Conservation (phyloP, 164 flowering plant species). For the Cinnamomum chago region DNA sequence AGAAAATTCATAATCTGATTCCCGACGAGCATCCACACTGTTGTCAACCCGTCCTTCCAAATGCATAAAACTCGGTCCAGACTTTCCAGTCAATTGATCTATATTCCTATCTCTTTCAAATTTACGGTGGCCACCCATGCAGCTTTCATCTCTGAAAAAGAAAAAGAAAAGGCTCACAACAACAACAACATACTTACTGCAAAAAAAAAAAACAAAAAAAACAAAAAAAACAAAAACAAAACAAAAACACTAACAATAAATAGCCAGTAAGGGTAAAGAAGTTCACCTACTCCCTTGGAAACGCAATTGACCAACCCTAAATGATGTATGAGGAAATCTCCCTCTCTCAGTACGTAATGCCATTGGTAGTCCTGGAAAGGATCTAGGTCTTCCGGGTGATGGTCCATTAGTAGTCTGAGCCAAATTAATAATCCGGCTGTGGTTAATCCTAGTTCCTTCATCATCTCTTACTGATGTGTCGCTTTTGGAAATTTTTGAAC, state of each 20-base stretch:
- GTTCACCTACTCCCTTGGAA: slow-evolving; percentile 52
- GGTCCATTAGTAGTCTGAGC: slow-evolving; percentile 32
- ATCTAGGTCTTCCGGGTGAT: slow-evolving; percentile 26
- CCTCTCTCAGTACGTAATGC: slow-evolving; percentile 36
- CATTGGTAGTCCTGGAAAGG: slow-evolving; percentile 28
- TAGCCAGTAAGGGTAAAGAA: not conserved
- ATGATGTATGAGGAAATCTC: slow-evolving; percentile 25
- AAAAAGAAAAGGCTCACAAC: slow-evolving; percentile 1
- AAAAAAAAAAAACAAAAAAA: not conserved
- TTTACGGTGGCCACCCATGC: slow-evolving; percentile 27
- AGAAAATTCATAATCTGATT: slow-evolving; percentile 35
- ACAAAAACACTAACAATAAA: not conserved
- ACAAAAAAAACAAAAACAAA: not conserved
- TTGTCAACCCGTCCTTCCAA: slow-evolving; percentile 43
- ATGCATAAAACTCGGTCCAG: slow-evolving; percentile 31
- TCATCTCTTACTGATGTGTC: slow-evolving; percentile 24
- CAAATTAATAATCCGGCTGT: slow-evolving; percentile 57
- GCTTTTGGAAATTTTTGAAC: slow-evolving; percentile 9
- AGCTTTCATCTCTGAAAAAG: slow-evolving; percentile 40
- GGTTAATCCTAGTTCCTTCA: slow-evolving; percentile 24
- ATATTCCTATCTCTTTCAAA: slow-evolving; percentile 42
- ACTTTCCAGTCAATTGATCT: slow-evolving; percentile 38
- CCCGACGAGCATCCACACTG: slow-evolving; percentile 28
- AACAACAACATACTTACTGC: not conserved
- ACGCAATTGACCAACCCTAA: slow-evolving; percentile 36